phyloP scores from a whole-genome alignment of 1,139 yeast species.

The Zhuliangozyma blackwelliae region DNA sequence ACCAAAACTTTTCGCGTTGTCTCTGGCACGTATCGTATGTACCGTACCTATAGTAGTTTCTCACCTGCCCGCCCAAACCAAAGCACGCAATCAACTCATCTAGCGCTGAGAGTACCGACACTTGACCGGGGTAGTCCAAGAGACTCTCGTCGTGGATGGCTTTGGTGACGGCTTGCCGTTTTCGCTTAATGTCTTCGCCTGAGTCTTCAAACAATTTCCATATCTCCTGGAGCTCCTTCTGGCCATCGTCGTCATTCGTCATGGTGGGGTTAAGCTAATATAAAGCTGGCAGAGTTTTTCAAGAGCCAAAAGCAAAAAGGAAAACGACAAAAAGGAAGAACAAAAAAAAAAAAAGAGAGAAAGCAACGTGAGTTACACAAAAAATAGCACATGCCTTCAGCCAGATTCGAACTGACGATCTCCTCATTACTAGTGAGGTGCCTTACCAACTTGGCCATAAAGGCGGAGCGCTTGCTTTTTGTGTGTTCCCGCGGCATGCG shows the following conservation, averaged over 20 bases:
- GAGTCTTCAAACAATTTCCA: conserved; percentile 35
- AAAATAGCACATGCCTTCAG: conserved; percentile 50
- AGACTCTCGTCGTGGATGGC: conserved; percentile 24
- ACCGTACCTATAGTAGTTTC: conserved; percentile 80
- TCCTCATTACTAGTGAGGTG: conserved; percentile 90
- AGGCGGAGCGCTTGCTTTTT: conserved; percentile 15
- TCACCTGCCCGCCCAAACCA: conserved; percentile 83
- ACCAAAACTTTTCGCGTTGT: conserved; percentile 73
- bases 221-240: conserved; percentile 28
- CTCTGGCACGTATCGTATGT: conserved; percentile 65
- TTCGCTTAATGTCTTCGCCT: conserved; percentile 30
- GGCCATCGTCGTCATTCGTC: conserved; percentile 9
- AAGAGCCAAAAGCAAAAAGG: background rate
- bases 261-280: background rate
- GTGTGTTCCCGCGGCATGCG: no score
- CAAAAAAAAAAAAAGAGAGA: conserved; percentile 1
- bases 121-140: conserved; percentile 32
- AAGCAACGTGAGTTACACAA: background rate
- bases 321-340: no score
- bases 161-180: conserved; percentile 26
- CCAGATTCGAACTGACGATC: conserved; percentile 88
- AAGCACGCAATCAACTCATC: conserved; percentile 84
- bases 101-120: conserved; percentile 63
- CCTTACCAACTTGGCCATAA: conserved; percentile 88
- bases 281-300: no score